Conservation (phyloP, 1,139 yeast genomes). For the Nakaseomyces uthaithaninus region DNA sequence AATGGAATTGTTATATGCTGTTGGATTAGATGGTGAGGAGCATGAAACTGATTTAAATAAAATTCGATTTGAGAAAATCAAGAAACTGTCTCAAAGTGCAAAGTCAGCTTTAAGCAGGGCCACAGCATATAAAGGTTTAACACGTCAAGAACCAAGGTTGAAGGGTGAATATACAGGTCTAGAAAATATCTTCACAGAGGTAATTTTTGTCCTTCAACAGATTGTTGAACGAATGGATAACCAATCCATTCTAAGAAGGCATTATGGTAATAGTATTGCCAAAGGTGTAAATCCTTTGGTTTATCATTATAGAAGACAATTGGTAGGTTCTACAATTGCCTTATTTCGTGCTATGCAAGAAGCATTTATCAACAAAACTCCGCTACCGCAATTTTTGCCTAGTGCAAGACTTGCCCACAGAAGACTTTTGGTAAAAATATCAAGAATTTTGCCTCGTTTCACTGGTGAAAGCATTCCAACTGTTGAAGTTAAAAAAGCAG, state of each 20-base stretch:
- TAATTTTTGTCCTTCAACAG: slow-evolving; percentile 40
- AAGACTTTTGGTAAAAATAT: slow-evolving; percentile 31
- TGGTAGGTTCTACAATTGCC: slow-evolving; percentile 35
- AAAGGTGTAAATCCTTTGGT: slow-evolving; percentile 39
- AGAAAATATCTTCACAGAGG: slow-evolving; percentile 37
- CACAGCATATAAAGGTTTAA: slow-evolving; percentile 35
- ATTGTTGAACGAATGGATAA: slow-evolving; percentile 43
- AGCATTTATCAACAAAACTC: slow-evolving; percentile 38
- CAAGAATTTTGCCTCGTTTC: background rate
- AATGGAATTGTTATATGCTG: slow-evolving; percentile 35
- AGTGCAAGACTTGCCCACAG: slow-evolving; percentile 42
- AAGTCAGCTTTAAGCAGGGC: slow-evolving; percentile 37
- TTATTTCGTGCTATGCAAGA: slow-evolving; percentile 38
- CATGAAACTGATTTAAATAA: slow-evolving; percentile 25
- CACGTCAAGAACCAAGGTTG: slow-evolving; percentile 42
- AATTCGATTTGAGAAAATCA: slow-evolving; percentile 28
- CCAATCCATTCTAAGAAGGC: slow-evolving; percentile 37
- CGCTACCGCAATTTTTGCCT: slow-evolving; percentile 44
- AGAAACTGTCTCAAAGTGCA: slow-evolving; percentile 32
- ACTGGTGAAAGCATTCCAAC: background rate
- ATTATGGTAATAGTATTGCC: slow-evolving; percentile 40
- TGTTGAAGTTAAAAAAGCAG: background rate
- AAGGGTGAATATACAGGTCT: slow-evolving; percentile 39
- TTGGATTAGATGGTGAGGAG: slow-evolving; percentile 37
- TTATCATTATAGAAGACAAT: slow-evolving; percentile 39